Evolutionary conservation across 1,284 basidiomycete species (phyloP).

Genomic region (Mycena citricolor): DNA sequence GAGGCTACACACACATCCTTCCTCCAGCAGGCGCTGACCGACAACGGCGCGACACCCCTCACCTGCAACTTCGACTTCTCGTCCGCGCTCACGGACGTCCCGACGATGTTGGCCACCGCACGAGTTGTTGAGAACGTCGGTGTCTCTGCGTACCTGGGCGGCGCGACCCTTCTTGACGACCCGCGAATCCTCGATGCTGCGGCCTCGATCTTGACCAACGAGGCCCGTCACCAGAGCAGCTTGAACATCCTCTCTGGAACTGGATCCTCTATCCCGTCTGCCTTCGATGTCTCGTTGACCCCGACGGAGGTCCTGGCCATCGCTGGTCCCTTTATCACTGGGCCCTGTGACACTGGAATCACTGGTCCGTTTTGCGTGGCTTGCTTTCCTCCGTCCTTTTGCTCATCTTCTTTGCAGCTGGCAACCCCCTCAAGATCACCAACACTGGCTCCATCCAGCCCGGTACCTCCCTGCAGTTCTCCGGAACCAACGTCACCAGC

Average conservation of each 20-base stretch:
- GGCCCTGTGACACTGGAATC: slow-evolving; percentile 63
- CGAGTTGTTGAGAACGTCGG: slow-evolving; percentile 81
- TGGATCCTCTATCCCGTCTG: slow-evolving; percentile 59
- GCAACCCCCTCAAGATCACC: slow-evolving; percentile 61
- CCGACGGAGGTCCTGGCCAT: slow-evolving; percentile 74
- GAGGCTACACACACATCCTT: slow-evolving; percentile 59
- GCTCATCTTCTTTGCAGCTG: slow-evolving; percentile 41
- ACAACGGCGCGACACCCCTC: slow-evolving; percentile 56
- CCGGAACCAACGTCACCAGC: slow-evolving; percentile 55
- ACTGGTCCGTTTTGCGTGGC: slow-evolving; percentile 47
- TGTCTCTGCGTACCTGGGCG: slow-evolving; percentile 79
- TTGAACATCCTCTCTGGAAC: slow-evolving; percentile 65
- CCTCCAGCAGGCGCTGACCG: slow-evolving; percentile 54
- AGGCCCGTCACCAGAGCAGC: slow-evolving; percentile 79
- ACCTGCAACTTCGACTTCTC: slow-evolving; percentile 72
- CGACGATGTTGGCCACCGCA: slow-evolving; percentile 73
- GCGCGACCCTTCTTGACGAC: slow-evolving; percentile 62
- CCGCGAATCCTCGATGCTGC: slow-evolving; percentile 68
- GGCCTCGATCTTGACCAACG: slow-evolving; percentile 77
- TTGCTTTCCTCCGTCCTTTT: not conserved
- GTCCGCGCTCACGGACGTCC: slow-evolving; percentile 61
- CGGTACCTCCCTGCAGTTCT: slow-evolving; percentile 65
- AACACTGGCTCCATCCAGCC: slow-evolving; percentile 55
- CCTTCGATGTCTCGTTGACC: slow-evolving; percentile 71
- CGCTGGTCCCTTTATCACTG: slow-evolving; percentile 70